phyloP scores from a whole-genome alignment of 2,329 filamentous ascomycete species.

The Tolypocladium ophioglossoides region DNA sequence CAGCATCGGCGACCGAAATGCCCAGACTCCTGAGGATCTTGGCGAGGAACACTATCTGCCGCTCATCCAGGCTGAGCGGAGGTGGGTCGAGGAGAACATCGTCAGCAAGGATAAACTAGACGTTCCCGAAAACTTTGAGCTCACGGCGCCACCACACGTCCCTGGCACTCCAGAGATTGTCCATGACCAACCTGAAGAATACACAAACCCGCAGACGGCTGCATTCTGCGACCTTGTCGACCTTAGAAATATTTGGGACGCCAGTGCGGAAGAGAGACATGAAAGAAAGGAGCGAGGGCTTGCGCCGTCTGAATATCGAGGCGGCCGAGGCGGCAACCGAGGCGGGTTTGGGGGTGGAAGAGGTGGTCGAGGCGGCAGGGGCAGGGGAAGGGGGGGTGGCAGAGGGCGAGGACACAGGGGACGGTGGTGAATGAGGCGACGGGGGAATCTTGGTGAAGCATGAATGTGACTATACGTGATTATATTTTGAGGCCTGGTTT shows the following conservation, averaged over 20 bases:
- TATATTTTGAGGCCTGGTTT: background rate
- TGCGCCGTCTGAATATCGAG: conserved; percentile 24
- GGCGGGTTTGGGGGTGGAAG: conserved; percentile 26
- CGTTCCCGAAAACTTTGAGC: conserved; percentile 68
- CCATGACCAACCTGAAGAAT: conserved; percentile 60
- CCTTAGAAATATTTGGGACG: conserved; percentile 66
- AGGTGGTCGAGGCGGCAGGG: conserved; percentile 22
- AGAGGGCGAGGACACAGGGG: conserved; percentile 11
- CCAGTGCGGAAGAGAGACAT: conserved; percentile 58
- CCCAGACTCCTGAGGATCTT: conserved; percentile 44
- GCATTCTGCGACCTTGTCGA: conserved; percentile 69
- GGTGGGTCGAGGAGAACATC: conserved; percentile 76
- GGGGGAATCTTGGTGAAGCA: background rate
- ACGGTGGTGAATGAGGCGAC: background rate
- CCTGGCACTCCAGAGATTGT: conserved; percentile 45
- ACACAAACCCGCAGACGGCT: conserved; percentile 79
- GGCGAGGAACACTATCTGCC: conserved; percentile 59
- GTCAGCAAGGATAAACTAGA: conserved; percentile 48
- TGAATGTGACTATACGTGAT: background rate
- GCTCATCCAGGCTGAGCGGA: conserved; percentile 57
- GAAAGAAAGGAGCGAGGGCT: conserved; percentile 49
- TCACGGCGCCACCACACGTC: conserved; percentile 65
- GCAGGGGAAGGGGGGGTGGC: conserved; percentile 23
- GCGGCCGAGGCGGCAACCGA: conserved; percentile 19
- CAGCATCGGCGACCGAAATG: conserved; percentile 47